Evolutionary conservation across 192 early-diverging fungal species (phyloP), one percentile per base, ranked within the genome.

Genomic region (Podila epicladia): DNA sequence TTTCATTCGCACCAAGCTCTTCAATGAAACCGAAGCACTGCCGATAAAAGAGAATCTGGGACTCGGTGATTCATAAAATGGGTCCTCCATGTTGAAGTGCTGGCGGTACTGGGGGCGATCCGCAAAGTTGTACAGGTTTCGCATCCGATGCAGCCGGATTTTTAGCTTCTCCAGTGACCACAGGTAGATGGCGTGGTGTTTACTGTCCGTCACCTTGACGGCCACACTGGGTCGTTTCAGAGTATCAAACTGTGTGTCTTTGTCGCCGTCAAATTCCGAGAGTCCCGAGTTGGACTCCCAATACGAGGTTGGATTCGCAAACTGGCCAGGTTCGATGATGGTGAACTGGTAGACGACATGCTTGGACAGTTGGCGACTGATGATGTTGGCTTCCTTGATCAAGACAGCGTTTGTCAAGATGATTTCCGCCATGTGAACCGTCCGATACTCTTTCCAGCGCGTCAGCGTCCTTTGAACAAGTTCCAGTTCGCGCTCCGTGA

Each of bases 301-400:
- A 37, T 45, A 72, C 11, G 89, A 90, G 2, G 64, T 67, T 0
- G 84, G 85, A 38, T 84, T 87, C 7, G 83, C 83, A 22, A 84
- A 86, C 5, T 75, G 85, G 49, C 82, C 89, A 26, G 92, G 88
- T n/a, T 92, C 92, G 29, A 95, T 72, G 8, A 96, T 85, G 15
- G 92, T 88, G 71, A 97, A 93, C 74, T 97, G 95, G 83, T 95
- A 98, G 8, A 95, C 82, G 19, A 95, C 93, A 37, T 94, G 83
- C 38, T 93, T 95, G 8, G 83, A 86, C n/a, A 97, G 82, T 71
- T 98, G 95, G 58, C 90, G 89, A 65, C 92, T 87, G 31, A 96
- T 96, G 11, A 97, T 88, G 67, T 97, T 98, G 51, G 95, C 97
- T 71, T 97, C 94, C 72, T 97, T 97, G 62, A 98, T 69, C 64